Conservation (phyloP, 2,329 filamentous ascomycete species). For the Orbilia blumenaviensis region DNA sequence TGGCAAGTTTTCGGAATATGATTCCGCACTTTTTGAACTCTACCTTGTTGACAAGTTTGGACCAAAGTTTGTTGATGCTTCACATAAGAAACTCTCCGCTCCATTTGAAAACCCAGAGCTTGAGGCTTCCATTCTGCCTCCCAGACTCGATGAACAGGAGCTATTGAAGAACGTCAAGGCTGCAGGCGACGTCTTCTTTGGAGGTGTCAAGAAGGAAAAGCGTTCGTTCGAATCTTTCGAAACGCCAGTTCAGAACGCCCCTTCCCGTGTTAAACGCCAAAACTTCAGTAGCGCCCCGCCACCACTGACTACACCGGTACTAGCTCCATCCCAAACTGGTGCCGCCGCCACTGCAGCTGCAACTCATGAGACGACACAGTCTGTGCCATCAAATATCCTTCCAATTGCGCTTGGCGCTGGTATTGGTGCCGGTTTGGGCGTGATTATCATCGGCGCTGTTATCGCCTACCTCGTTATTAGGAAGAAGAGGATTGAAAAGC, state of each 20-base stretch:
- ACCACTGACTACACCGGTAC: constrained; percentile 27
- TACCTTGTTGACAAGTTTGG: constrained; percentile 50
- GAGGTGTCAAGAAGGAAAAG: background rate
- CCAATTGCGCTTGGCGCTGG: constrained; percentile 44
- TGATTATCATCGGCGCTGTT: constrained; percentile 37
- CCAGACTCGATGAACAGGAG: constrained; percentile 10
- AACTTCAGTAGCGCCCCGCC: constrained; percentile 34
- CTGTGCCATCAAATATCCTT: constrained; percentile 35
- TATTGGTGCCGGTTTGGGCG: constrained; percentile 38
- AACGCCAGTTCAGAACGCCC: background rate
- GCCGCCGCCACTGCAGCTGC: background rate
- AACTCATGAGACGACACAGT: background rate
- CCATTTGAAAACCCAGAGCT: constrained; percentile 31
- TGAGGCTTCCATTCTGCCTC: constrained; percentile 29
- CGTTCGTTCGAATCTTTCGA: background rate
- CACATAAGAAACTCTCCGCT: background rate
- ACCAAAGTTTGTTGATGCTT: constrained; percentile 21
- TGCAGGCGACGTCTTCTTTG: background rate
- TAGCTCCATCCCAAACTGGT: constrained; percentile 10
- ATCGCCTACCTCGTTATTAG: constrained; percentile 50
- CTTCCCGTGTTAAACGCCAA: constrained; percentile 29
- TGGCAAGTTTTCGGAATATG: constrained; percentile 21
- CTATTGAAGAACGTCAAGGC: background rate
- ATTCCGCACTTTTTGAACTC: constrained; percentile 25
- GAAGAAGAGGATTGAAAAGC: constrained; percentile 44